A percentile compares a stretch with the other conserved stretches of the same genome.
Evolutionary conservation across 371 early-diverging fungal genomes (phyloP).

Genomic region (Apophysomyces ossiformis): DNA sequence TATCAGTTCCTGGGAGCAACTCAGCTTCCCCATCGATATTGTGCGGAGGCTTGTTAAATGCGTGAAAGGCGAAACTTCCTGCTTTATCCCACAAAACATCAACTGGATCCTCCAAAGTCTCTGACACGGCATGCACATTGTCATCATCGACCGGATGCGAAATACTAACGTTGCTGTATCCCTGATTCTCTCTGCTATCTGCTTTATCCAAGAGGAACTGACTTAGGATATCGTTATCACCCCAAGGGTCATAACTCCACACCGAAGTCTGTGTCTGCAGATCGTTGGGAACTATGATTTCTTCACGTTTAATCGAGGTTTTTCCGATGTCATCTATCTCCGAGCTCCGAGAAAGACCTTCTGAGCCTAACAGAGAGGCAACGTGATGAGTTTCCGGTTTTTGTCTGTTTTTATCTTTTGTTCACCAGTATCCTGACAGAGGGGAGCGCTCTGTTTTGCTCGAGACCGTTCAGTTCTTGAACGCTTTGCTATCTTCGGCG

Average conservation of each 20-base stretch:
- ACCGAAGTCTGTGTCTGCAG: no score
- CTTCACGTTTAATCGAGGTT: no score
- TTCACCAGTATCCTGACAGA: neutral
- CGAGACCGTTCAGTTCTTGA: neutral
- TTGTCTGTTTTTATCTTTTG: no score
- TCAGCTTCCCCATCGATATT: neutral
- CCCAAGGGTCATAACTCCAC: no score
- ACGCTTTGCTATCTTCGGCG: neutral
- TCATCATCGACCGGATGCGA: neutral
- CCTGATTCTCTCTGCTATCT: neutral
- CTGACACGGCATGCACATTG: neutral
- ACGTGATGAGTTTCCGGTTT: no score
- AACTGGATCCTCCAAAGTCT: neutral
- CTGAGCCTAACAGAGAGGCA: no score
- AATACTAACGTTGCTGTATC: neutral
- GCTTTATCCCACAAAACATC: conserved; percentile 25
- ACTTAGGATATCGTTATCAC: no score
- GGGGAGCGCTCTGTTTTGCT: neutral
- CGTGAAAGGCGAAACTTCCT: conserved; percentile 22
- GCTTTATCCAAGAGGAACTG: neutral
- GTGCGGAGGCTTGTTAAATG: conserved; percentile 5
- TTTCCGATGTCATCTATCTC: no score
- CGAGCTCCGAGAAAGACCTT: no score
- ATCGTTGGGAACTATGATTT: no score
- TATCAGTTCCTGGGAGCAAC: neutral